A percentile compares a stretch with the other conserved stretches of the same genome.
Evolutionary conservation across 306 rosid species (phyloP).

Genomic region (Dryas drummondii): DNA sequence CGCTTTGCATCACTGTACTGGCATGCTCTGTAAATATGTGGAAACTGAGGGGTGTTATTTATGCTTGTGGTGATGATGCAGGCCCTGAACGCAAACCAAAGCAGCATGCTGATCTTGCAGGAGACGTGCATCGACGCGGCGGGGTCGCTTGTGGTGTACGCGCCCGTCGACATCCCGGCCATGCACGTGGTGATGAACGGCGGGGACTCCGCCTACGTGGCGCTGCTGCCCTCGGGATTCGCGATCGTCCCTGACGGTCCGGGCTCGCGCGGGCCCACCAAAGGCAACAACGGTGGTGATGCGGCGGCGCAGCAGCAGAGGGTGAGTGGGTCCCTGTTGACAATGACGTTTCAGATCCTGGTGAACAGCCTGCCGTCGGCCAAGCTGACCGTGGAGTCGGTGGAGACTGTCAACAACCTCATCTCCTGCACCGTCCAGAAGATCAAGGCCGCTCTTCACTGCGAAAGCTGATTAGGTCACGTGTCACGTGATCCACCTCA

Average conservation of each 20-base stretch:
- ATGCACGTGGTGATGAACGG: slow-evolving; percentile 98
- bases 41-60: neutral
- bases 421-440: slow-evolving; percentile 93
- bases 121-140: slow-evolving; percentile 90
- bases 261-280: slow-evolving; percentile 41
- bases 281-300: neutral
- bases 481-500: slow-evolving; percentile 15
- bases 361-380: slow-evolving; percentile 92
- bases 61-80: slow-evolving; percentile 8
- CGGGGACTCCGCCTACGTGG: slow-evolving; percentile 95
- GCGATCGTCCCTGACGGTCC: slow-evolving; percentile 91
- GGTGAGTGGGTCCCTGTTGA: slow-evolving; percentile 75
- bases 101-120: slow-evolving; percentile 90
- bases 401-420: slow-evolving; percentile 90
- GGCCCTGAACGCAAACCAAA: slow-evolving; percentile 84
- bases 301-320: slow-evolving; percentile 16
- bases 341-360: slow-evolving; percentile 93
- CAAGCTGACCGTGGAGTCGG: slow-evolving; percentile 91
- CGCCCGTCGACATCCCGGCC: slow-evolving; percentile 98
- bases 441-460: slow-evolving; percentile 80
- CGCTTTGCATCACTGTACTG: slow-evolving; percentile 5
- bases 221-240: slow-evolving; percentile 76
- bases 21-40: slow-evolving; percentile 11
- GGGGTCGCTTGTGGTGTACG: slow-evolving; percentile 92
- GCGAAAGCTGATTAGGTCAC: slow-evolving; percentile 53